Evolutionary conservation across 352 stramenopile species (phyloP), one percentile per base, ranked within the genome.

Genomic region (Blastocystis sp.): DNA sequence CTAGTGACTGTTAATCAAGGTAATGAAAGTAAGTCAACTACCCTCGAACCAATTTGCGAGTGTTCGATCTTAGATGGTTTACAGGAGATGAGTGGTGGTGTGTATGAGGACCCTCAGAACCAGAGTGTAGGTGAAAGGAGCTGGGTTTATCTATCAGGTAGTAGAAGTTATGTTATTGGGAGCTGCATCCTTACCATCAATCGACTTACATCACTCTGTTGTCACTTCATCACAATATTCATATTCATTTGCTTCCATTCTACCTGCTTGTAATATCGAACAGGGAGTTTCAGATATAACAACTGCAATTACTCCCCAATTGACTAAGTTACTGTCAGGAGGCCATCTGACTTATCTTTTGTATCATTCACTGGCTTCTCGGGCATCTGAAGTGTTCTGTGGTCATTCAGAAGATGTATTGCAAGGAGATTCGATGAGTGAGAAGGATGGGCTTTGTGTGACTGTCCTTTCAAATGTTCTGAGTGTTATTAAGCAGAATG

Each of bases 71-170:
- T 37, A 9, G 71, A 83, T 0, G 46, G 71, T 35, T 24, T 83
- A n/a, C 29, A 54, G 54, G 71, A 83, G 51, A 83, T 83, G 46
- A 83, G 71, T 42, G 71, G 71, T 16, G 71, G 71, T 27, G 71
- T 83, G 12, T 83, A 83, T 42, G 71, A 83, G 16, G 71, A 83
- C 35, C 19, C 46, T 5, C 21, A 37, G 29, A 4, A 32, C 24
- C 16, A 32, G 5, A 12, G 14, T 42, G 59, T 69, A 32, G 14
- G 14, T 0, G 29, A 35, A 42, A 21, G 24, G 3, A 5, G 16
- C 24, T 4, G 11, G 14, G 35, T 3, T 29, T 1, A 21, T 9
- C 63, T 46, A 74, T 24, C 35, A n/a, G 27, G 29, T 21, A 5
- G 24, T 11, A n/a, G 19, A 37, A 46, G 63, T 74, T 24, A 27